Conservation (phyloP, 208 protist genomes). For the Leishmania lainsoni region DNA sequence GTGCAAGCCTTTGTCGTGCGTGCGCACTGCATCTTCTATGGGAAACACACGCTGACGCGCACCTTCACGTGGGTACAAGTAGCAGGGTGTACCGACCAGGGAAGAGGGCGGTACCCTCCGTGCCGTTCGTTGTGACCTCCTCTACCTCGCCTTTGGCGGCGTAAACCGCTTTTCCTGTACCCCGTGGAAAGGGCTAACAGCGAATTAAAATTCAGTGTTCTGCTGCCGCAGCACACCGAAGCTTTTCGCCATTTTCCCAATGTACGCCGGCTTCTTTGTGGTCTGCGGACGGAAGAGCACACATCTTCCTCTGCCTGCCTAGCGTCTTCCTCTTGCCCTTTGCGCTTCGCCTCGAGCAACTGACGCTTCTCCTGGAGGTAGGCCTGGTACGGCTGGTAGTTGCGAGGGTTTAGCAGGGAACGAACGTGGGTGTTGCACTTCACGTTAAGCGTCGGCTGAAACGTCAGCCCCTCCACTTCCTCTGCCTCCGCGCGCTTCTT, state of each 20-base stretch:
- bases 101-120: neutral
- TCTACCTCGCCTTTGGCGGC: neutral
- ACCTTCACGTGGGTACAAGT: neutral
- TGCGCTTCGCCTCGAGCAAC: conserved; percentile 33
- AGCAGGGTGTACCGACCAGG: neutral
- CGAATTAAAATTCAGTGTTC: conserved; percentile 42
- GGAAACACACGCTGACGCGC: neutral
- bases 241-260: conserved; percentile 71
- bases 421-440: conserved; percentile 44
- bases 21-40: neutral
- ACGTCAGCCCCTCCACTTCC: conserved; percentile 44
- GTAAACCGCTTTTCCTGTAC: neutral
- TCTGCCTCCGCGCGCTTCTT: conserved; percentile 40
- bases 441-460: conserved; percentile 50
- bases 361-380: conserved; percentile 39
- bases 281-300: conserved; percentile 77
- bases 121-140: neutral
- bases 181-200: neutral
- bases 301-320: conserved; percentile 36
- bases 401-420: conserved; percentile 56
- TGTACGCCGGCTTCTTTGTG: conserved; percentile 68
- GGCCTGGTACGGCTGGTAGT: conserved; percentile 47
- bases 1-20: too few species aligned
- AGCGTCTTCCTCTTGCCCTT: conserved; percentile 33
- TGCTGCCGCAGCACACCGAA: conserved; percentile 71